phyloP scores from a whole-genome alignment of 2,329 filamentous ascomycete species.

The Verticillium isaacii region DNA sequence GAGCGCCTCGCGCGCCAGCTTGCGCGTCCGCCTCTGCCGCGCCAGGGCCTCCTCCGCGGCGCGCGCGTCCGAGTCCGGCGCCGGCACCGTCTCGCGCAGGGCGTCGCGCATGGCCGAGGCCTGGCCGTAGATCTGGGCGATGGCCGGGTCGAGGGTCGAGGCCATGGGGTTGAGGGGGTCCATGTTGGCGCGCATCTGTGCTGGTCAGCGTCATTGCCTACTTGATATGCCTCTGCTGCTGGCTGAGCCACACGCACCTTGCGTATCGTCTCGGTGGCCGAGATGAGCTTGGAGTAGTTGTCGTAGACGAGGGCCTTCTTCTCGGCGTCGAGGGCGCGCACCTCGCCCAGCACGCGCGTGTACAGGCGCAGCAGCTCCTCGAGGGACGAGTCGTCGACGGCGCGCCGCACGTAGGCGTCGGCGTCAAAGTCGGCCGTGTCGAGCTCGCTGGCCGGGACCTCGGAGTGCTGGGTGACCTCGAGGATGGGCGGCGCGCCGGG shows the following conservation, averaged over 20 bases:
- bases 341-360: conserved; percentile 70
- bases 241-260: conserved; percentile 42
- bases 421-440: conserved; percentile 71
- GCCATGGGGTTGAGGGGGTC: conserved; percentile 72
- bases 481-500: conserved; percentile 30
- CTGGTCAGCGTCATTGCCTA: background rate
- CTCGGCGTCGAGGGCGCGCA: conserved; percentile 87
- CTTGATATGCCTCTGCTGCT: no score
- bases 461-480: conserved; percentile 42
- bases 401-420: conserved; percentile 58
- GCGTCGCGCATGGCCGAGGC: conserved; percentile 50
- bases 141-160: conserved; percentile 67
- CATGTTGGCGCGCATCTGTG: conserved; percentile 73
- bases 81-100: conserved; percentile 41
- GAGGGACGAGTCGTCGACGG: conserved; percentile 59
- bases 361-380: conserved; percentile 68
- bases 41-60: conserved; percentile 26
- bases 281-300: conserved; percentile 95
- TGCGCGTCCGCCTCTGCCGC: conserved; percentile 36
- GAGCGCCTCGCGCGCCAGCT: conserved; percentile 59
- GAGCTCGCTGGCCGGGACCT: conserved; percentile 64
- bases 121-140: conserved; percentile 67
- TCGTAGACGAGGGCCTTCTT: conserved; percentile 97
- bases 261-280: conserved; percentile 92
- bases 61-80: conserved; percentile 36